Conservation (phyloP, 768 basidiomycete species). For the Lactarius indigo region DNA sequence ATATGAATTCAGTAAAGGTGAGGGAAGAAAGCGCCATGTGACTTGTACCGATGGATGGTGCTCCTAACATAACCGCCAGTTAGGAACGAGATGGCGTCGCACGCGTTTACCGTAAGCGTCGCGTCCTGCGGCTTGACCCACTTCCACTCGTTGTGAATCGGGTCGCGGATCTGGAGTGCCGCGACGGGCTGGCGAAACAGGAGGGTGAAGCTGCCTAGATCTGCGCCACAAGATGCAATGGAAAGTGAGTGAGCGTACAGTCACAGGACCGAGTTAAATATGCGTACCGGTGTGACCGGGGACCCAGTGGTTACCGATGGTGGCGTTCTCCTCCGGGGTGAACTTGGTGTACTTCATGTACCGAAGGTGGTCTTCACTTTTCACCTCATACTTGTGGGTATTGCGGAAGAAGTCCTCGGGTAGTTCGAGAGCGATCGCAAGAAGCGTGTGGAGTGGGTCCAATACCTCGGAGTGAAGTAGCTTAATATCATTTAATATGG, state of each 20-base stretch:
- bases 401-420: constrained; percentile 47
- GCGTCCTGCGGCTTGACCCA: constrained; percentile 51
- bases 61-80: constrained; percentile 48
- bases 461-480: constrained; percentile 44
- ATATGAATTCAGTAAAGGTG: not conserved
- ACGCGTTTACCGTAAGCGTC: constrained; percentile 48
- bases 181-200: constrained; percentile 55
- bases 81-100: constrained; percentile 46
- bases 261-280: not conserved
- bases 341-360: constrained; percentile 55
- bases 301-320: constrained; percentile 35
- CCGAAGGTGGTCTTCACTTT: constrained; percentile 48
- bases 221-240: constrained; percentile 18
- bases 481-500: constrained; percentile 22
- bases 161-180: constrained; percentile 49
- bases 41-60: constrained; percentile 39
- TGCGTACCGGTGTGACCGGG: constrained; percentile 42
- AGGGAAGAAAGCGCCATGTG: no score
- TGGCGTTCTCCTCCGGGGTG: constrained; percentile 39
- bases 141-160: constrained; percentile 47
- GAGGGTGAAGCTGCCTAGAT: constrained; percentile 49
- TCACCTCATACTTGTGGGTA: constrained; percentile 43
- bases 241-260: not conserved
- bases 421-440: constrained; percentile 52
- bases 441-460: constrained; percentile 43